Conservation (phyloP, 345 rosid species). For the Populus pruinosa region DNA sequence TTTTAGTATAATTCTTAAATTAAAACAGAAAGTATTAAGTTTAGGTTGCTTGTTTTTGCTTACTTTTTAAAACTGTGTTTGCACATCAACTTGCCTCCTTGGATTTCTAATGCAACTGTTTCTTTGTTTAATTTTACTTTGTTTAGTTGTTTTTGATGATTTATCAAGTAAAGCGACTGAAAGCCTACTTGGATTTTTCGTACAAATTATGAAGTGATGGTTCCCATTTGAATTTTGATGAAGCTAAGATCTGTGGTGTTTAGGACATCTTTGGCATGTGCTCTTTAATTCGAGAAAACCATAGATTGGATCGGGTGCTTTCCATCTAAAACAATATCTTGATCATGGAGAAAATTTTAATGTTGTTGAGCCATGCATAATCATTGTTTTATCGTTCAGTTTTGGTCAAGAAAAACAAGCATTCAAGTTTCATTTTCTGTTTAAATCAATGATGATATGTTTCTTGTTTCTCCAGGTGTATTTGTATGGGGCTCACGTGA, state of each 20-base stretch:
- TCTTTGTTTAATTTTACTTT: no score
- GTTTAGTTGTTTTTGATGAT: not conserved
- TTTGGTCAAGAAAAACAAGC: no score
- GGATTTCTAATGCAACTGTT: not conserved
- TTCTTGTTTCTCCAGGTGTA: conserved; percentile 52
- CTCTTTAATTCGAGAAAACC: not conserved
- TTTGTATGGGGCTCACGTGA: conserved; percentile 82
- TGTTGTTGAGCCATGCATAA: not conserved
- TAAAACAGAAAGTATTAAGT: not conserved
- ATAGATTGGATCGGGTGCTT: not conserved
- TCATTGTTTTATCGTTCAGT: not conserved
- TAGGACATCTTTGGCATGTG: not conserved
- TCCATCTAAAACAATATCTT: not conserved
- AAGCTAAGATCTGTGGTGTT: not conserved
- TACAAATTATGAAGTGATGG: not conserved
- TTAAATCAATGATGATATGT: not conserved
- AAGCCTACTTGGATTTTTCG: not conserved
- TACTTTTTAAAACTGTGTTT: not conserved
- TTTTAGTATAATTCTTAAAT: not conserved
- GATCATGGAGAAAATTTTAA: not conserved
- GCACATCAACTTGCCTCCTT: not conserved
- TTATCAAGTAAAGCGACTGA: not conserved
- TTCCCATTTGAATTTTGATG: not conserved
- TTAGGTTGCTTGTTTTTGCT: not conserved
- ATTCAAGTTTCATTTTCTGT: not conserved